These are phyloP conservation scores for Triglochin maritima DNA, from an alignment of 106 monocot species.

Conservation along the genomic window DNA sequence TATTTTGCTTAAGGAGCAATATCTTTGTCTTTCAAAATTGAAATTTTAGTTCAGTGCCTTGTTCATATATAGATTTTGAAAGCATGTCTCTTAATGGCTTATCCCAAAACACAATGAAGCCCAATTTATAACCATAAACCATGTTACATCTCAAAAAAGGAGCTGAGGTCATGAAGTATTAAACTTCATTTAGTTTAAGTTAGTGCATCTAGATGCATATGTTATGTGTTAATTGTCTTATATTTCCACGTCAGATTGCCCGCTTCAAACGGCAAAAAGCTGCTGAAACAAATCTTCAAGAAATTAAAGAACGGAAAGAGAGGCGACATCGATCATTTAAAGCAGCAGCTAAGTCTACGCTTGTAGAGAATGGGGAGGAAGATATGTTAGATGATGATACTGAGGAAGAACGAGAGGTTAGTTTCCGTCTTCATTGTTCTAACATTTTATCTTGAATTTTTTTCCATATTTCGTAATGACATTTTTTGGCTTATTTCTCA, in stretches of 20 bases:
- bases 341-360: slow-evolving; percentile 72
- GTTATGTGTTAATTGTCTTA: background rate
- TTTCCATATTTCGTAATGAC: background rate
- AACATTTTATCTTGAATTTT: background rate
- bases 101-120: too few relatives aligned
- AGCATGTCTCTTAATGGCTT: too few relatives aligned
- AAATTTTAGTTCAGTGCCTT: too few relatives aligned
- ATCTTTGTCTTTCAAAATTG: too few relatives aligned
- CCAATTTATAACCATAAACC: too few relatives aligned
- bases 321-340: slow-evolving; percentile 70
- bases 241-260: slow-evolving; percentile 41
- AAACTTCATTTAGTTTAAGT: too few relatives aligned
- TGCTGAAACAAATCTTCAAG: slow-evolving; percentile 80
- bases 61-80: too few relatives aligned
- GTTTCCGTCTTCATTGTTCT: background rate
- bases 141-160: too few relatives aligned
- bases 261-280: slow-evolving; percentile 80
- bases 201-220: too few relatives aligned
- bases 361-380: slow-evolving; percentile 61
- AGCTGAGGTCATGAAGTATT: too few relatives aligned
- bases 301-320: slow-evolving; percentile 91
- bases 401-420: slow-evolving; percentile 96
- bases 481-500: background rate
- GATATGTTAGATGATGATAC: slow-evolving; percentile 69
- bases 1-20: too few relatives aligned